Conservation (phyloP, 2,329 filamentous ascomycete species). For the Fusarium sp. region DNA sequence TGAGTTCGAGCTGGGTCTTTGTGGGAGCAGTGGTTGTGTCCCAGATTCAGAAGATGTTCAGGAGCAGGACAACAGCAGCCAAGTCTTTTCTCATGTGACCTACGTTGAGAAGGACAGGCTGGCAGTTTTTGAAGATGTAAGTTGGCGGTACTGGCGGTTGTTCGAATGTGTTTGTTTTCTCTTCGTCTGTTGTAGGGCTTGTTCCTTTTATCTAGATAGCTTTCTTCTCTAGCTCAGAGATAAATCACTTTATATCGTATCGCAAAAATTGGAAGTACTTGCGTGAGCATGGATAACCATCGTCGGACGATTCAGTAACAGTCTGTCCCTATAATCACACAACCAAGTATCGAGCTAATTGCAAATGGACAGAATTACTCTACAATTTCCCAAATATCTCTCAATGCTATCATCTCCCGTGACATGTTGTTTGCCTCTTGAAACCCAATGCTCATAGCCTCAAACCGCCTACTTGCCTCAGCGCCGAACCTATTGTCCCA, state of each 20-base stretch:
- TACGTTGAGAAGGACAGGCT: fast-evolving
- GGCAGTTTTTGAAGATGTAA: neutral
- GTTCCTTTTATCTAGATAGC: neutral
- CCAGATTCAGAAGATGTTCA: neutral
- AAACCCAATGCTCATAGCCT: too few relatives aligned
- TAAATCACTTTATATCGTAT: neutral
- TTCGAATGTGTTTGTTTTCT: neutral
- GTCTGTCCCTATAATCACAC: neutral
- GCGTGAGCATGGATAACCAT: fast-evolving
- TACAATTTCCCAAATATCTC: too few relatives aligned
- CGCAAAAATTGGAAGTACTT: neutral
- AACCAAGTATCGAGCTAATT: neutral
- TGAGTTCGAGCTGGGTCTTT: fast-evolving
- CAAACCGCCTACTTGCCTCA: too few relatives aligned
- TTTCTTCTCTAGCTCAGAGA: neutral
- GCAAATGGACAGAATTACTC: too few relatives aligned
- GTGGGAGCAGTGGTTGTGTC: fast-evolving
- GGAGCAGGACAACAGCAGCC: neutral
- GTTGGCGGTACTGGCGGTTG: neutral
- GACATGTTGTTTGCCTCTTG: too few relatives aligned
- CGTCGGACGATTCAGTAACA: fast-evolving
- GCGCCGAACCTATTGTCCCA: too few relatives aligned
- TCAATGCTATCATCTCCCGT: too few relatives aligned
- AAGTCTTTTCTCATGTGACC: too few relatives aligned
- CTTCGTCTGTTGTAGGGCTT: neutral